Base-by-base conservation (phyloP, 495 filamentous ascomycete species). In the Chaetomium cochliodes region DNA sequence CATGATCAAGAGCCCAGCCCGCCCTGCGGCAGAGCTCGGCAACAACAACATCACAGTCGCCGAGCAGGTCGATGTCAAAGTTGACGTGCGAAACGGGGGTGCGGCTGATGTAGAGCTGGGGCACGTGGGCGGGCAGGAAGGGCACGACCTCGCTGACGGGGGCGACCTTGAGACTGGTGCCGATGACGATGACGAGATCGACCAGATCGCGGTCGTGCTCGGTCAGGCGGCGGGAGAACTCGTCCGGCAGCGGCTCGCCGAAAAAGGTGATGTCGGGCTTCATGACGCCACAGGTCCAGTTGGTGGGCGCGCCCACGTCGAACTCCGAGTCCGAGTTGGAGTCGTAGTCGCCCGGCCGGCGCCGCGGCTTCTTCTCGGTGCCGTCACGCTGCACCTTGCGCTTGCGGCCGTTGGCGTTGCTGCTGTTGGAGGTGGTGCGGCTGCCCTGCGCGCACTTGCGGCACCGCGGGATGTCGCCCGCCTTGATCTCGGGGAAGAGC, bases 251-350 rank as follows among this genome's bases (percentile, higher is more conserved):
- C 65, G 85, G 79, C 77, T 98, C 94, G 52, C 93, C 94, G 70
- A 98, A 98, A 83, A 98, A 98, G 5, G 90, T 97, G 70, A 98
- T 98, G 75, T 97, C 94, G 18, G 94, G 94, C 82, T 98, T 99
- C 93, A 98, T 97, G 68, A 99, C 87, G 18, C 96, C 94, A 5
- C 63, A 64, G n/a, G 52, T 46, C 33, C 58, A 59, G 60, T 62
- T 67, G 50, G 33, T 39, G 56, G 85, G 81, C 81, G 30, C 89
- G 86, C n/a, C n/a, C n/a, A 7, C 58, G 56, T 89, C 84, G 65
- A 84, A 84, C 51, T 90, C 87, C 57, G 86, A 87, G 64, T 89
- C 87, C 4, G 88, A 89, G 33, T 92, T 88, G 61, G 88, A 87
- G 47, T 88, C 88, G 65, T 85, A 87, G 59, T 89, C 86, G 57